Conservation (phyloP, 495 filamentous ascomycete species). For the Annulohypoxylon bovei region DNA sequence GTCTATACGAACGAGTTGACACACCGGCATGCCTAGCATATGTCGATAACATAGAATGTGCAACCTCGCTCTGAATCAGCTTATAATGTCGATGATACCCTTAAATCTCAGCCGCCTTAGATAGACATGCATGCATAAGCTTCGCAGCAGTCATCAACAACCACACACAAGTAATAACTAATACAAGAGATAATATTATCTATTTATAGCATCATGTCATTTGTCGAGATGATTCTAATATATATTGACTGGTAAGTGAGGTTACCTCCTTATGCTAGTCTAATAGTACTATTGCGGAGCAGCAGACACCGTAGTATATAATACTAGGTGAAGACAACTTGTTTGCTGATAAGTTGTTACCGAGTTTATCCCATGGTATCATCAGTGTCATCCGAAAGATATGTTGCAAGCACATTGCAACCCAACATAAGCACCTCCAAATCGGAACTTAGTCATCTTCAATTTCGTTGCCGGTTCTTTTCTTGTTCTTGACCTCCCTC, state of each 20-base stretch:
- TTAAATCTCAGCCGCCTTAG: neutral
- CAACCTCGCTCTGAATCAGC: neutral
- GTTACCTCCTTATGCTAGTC: neutral
- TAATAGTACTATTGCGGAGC: neutral
- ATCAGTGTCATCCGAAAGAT: neutral
- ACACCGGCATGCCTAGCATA: neutral
- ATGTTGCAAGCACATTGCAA: constrained; percentile 7
- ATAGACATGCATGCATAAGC: neutral
- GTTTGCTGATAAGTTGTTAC: constrained; percentile 5
- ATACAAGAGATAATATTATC: neutral
- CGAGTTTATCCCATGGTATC: constrained; percentile 16
- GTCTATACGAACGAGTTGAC: neutral
- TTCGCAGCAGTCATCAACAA: neutral
- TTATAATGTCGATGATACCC: neutral
- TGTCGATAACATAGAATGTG: neutral
- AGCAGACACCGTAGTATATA: neutral
- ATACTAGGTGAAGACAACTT: neutral
- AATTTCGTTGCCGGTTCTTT: constrained; percentile 30
- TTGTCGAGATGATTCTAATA: neutral
- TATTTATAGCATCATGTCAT: neutral
- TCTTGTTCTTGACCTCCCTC: constrained; percentile 71
- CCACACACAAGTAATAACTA: neutral
- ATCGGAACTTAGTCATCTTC: constrained; percentile 19
- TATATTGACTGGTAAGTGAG: neutral
- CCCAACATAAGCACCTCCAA: neutral